Evolutionary conservation across 169 alveolate genomes (phyloP).

Genomic region (Eimeria falciformis): DNA sequence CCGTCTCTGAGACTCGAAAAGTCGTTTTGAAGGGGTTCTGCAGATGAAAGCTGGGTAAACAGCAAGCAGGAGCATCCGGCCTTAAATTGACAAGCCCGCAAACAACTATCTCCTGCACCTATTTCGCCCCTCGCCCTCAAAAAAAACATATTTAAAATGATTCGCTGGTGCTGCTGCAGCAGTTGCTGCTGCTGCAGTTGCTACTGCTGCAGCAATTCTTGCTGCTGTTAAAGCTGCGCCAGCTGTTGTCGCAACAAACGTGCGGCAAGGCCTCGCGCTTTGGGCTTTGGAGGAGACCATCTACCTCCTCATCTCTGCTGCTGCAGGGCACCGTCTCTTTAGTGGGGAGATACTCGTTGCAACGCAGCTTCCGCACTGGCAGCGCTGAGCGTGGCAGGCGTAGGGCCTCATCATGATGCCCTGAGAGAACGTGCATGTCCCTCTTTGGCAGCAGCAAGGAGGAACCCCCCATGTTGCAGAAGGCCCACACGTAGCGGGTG

Average conservation of each 20-base stretch:
- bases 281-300: neutral
- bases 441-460: constrained; percentile 51
- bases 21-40: too few species aligned
- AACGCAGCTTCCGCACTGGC: constrained; percentile 46
- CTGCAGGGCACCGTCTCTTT: neutral
- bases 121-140: neutral
- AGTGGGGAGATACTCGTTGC: neutral
- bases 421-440: constrained; percentile 28
- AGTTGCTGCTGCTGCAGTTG: neutral
- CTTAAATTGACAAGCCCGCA: too few species aligned
- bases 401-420: neutral
- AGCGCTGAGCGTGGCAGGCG: constrained; percentile 35
- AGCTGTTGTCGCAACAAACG: neutral
- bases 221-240: neutral
- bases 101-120: too few species aligned
- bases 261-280: neutral
- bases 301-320: constrained; percentile 15
- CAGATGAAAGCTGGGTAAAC: too few species aligned
- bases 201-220: neutral
- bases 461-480: neutral
- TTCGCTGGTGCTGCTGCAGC: neutral
- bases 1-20: too few species aligned
- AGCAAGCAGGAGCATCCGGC: too few species aligned
- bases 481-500: neutral
- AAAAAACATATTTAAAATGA: neutral